Evolutionary conservation across 306 rosid genomes (phyloP), one percentile per base, ranked within the genome.

Genomic region (Malus fusca): DNA sequence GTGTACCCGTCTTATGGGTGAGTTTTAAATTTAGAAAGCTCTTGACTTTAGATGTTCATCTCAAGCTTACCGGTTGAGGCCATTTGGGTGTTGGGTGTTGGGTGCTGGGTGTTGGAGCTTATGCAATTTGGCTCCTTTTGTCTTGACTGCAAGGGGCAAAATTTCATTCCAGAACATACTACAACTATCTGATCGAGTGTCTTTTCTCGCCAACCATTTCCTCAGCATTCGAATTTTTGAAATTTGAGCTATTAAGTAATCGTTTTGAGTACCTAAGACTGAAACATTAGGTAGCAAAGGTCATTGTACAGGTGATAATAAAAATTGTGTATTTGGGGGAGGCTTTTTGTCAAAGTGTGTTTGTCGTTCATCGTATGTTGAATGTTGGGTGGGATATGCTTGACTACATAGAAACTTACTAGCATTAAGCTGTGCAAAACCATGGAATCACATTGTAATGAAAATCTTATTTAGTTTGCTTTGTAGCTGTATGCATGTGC

Each of bases 1-100:
- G 61, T 71, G 26, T 78, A 78, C 69, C 81, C 81, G 31, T 35
- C 69, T 17, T 78, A 78, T 23, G 81, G 81, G 81, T 78, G 75
- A 60, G 76, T 77, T 53, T 18, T 75, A 23, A 42, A 22, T 51
- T n/a, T 48, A 48, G 21, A 48, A 51, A 51, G 1, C 55, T 51
- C 22, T 58, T n/a, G 55, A 23, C 25, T 59, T 73, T 25, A 46
- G 40, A 11, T 73, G 8, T 17, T 42, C 59, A 25, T 18, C 68
- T 60, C 35, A 35, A 72, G 22, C 6, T 31, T 1, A 52, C 12
- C 15, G 15, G 5, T 69, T 17, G 67, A 17, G 68, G 11, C 52
- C 43, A 11, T 56, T 42, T 60, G 68, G 64, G 43, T 72, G 67
- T 35, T 31, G 35, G 35, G 37, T 35, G 40, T 5, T 35, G 40